Evolutionary conservation across 257 asterid species (phyloP).

Genomic region (Phtheirospermum japonicum): DNA sequence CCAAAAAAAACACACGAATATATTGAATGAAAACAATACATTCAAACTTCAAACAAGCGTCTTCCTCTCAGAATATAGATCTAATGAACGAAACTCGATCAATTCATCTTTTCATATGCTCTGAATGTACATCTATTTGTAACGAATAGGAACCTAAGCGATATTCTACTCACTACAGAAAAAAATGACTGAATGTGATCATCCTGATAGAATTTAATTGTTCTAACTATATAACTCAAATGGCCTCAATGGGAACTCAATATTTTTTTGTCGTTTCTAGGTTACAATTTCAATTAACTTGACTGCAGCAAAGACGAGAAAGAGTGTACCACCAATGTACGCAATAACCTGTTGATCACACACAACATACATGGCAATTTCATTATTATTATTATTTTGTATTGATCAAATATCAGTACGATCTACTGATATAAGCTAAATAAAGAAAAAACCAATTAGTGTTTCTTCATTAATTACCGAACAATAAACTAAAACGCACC

Average conservation of each 20-base stretch:
- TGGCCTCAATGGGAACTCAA: background rate
- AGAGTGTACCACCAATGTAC: constrained; percentile 78
- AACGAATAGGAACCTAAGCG: background rate
- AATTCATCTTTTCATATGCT: constrained; percentile 3
- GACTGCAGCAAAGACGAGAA: constrained; percentile 76
- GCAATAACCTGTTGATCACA: constrained; percentile 55
- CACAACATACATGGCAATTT: background rate
- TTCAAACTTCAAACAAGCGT: too few species aligned
- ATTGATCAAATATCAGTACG: too few species aligned
- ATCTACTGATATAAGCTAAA: too few species aligned
- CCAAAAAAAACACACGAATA: too few species aligned
- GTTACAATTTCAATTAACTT: constrained; percentile 62
- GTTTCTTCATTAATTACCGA: background rate
- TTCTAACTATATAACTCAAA: background rate
- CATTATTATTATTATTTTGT: too few species aligned
- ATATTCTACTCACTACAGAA: background rate
- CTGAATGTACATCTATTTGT: background rate
- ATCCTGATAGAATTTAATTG: too few species aligned
- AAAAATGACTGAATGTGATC: background rate
- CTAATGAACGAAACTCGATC: background rate
- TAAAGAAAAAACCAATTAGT: too few species aligned
- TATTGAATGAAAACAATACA: too few species aligned
- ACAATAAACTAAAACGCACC: constrained; percentile 38
- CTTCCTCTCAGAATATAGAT: background rate
- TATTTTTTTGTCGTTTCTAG: constrained; percentile 23